Percentiles rank a stretch among this genome's conserved stretches.
These are phyloP conservation scores for Colletotrichum tofieldiae DNA, from an alignment of 2,329 filamentous ascomycete species.

Conservation along the genomic window DNA sequence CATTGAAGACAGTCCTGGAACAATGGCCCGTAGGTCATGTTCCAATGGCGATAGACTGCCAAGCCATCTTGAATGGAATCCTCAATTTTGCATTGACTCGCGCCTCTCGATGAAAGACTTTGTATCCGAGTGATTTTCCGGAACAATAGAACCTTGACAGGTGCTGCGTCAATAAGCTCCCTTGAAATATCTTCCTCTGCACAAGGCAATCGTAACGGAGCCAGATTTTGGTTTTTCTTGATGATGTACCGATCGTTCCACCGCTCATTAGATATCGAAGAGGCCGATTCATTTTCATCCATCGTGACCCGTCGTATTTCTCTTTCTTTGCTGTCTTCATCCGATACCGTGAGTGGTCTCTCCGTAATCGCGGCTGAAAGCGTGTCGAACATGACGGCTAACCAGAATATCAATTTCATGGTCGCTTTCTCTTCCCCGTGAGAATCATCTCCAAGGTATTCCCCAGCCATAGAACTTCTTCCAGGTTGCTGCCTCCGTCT, in stretches of 20 bases:
- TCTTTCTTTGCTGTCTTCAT: slow-evolving; percentile 56
- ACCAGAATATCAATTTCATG: slow-evolving; percentile 70
- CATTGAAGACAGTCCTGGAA: slow-evolving; percentile 66
- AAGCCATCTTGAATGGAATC: slow-evolving; percentile 63
- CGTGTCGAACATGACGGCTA: slow-evolving; percentile 73
- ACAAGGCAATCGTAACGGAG: slow-evolving; percentile 66
- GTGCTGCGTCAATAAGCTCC: slow-evolving; percentile 66
- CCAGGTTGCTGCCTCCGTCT: background rate
- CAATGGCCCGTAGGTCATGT: slow-evolving; percentile 65
- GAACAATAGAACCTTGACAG: slow-evolving; percentile 73
- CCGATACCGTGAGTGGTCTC: slow-evolving; percentile 54
- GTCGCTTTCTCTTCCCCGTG: slow-evolving; percentile 57
- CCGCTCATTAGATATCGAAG: slow-evolving; percentile 37
- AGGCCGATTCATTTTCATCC: slow-evolving; percentile 47
- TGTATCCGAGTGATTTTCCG: slow-evolving; percentile 71
- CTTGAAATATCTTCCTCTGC: slow-evolving; percentile 66
- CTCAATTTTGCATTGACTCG: slow-evolving; percentile 59
- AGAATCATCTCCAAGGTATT: background rate
- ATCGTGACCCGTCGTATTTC: too few relatives aligned
- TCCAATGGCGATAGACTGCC: slow-evolving; percentile 70
- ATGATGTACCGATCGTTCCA: slow-evolving; percentile 56
- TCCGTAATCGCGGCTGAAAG: slow-evolving; percentile 68
- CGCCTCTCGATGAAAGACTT: slow-evolving; percentile 61
- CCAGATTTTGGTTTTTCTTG: slow-evolving; percentile 49
- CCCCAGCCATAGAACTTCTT: accelerated